Base-by-base conservation (phyloP, 148 eudicot genomes). In the Spergularia bocconei region DNA sequence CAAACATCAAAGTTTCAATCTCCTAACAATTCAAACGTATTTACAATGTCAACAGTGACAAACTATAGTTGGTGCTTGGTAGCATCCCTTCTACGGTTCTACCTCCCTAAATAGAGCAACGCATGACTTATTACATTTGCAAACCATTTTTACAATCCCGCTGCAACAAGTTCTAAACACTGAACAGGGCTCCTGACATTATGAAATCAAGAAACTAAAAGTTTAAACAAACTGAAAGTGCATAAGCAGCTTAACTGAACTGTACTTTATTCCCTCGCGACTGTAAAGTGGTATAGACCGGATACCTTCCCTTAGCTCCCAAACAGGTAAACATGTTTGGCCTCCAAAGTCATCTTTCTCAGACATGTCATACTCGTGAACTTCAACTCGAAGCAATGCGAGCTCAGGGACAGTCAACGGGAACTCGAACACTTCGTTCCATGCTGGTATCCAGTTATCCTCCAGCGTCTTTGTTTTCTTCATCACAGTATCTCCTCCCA, bases 331-430 rank as follows among this genome's bases (percentile, higher is more conserved):
- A 33, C 77, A 74, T 68, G 84, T 81, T 56, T 81, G 84, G 16
- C 84, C 84, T 39, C 78, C 84, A 51, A 81, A 81, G 67, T 81
- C 84, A 54, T 81, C 84, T 69, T 73, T 73, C 65, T 77, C 80
- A 4, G 80, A 77, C 84, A 81, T 81, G 75, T 81, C 84, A 63
- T 81, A 81, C 67, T 81, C 84, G 29, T 77, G 80, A 73, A 81
- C 84, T 73, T 81, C 81, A 57, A 81, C 48, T 9, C 84, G 50
- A 23, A 81, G 81, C 54, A 81, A 71, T 55, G 84, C 80, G 14
- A 81, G 84, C 69, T 81, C 84, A 44, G 84, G 84, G 21, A 77
- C 81, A 0, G 71, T 62, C 75, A 81, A 69, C 48, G 81, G 75
- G 41, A 77, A 81, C 53, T 69, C 81, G 33, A 81, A 81, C 61